Percentiles rank a stretch among this genome's conserved stretches.
phyloP scores from a whole-genome alignment of 495 filamentous ascomycete genomes.

The Hypoxylon lenormandii region DNA sequence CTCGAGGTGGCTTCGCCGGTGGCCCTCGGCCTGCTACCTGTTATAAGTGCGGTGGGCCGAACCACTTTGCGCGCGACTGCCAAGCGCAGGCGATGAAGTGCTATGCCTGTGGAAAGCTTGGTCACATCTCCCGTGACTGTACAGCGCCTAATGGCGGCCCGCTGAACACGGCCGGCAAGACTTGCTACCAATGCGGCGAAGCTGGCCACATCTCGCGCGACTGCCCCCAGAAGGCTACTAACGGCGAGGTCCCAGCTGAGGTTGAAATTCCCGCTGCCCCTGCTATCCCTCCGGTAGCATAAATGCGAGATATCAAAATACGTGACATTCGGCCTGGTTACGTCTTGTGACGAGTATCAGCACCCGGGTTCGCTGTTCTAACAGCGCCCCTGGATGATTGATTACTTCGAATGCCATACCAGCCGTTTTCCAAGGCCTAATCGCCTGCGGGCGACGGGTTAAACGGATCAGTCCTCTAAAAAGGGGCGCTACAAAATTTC shows the following conservation, averaged over 20 bases:
- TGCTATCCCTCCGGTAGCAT: conserved; percentile 54
- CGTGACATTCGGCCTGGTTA: conserved; percentile 17
- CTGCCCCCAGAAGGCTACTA: conserved; percentile 75
- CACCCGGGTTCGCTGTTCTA: conserved; percentile 1
- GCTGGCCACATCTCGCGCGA: conserved; percentile 96
- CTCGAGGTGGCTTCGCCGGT: conserved; percentile 76
- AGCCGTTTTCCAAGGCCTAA: conserved; percentile 4
- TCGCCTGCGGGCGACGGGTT: conserved; percentile 19
- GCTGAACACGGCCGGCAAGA: conserved; percentile 94
- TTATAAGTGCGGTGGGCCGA: conserved; percentile 99
- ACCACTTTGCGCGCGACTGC: conserved; percentile 98
- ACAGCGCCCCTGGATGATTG: conserved; percentile 2
- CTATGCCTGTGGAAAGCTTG: conserved; percentile 98
- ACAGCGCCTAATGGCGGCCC: conserved; percentile 96
- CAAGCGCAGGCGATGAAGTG: conserved; percentile 99
- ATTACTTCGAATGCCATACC: conserved; percentile 8
- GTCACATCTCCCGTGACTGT: conserved; percentile 97
- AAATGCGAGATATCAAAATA: conserved; percentile 16
- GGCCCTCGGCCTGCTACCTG: conserved; percentile 88
- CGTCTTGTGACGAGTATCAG: conserved; percentile 9
- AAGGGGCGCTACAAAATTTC: conserved; percentile 18
- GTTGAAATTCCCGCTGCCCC: conserved; percentile 48
- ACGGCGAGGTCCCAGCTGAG: conserved; percentile 61
- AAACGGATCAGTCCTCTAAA: conserved; percentile 7
- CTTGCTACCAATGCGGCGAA: conserved; percentile 97